Evolutionary conservation across 192 early-diverging fungal genomes (phyloP).

Genomic region (Globomyces pollinis-pini): DNA sequence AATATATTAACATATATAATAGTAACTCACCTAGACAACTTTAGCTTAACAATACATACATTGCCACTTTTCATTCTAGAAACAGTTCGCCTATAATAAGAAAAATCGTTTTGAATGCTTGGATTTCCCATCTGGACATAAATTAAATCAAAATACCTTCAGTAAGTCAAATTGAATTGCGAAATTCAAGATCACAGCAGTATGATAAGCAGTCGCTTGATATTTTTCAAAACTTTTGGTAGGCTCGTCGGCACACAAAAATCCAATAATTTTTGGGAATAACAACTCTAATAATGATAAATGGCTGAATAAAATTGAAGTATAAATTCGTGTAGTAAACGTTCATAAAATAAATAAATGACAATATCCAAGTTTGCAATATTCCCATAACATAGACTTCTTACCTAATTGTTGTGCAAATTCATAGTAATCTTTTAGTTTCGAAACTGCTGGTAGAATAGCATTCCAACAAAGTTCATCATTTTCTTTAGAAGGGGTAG

Average conservation of each 20-base stretch:
- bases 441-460: slow-evolving; percentile 69
- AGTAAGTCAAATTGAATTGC: slow-evolving; percentile 86
- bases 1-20: neutral
- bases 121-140: slow-evolving; percentile 64
- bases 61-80: slow-evolving; percentile 67
- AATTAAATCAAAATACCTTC: slow-evolving; percentile 52
- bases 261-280: slow-evolving; percentile 29
- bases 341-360: too few relatives aligned
- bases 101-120: slow-evolving; percentile 94
- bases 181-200: slow-evolving; percentile 82
- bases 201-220: slow-evolving; percentile 69
- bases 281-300: slow-evolving; percentile 23
- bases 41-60: slow-evolving; percentile 38
- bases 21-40: too few relatives aligned
- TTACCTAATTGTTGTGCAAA: slow-evolving; percentile 68
- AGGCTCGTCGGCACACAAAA: slow-evolving; percentile 47
- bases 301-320: too few relatives aligned
- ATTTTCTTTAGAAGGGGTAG: slow-evolving; percentile 69
- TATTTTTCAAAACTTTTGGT: slow-evolving; percentile 57
- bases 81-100: slow-evolving; percentile 88
- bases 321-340: neutral
- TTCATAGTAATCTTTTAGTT: slow-evolving; percentile 75
- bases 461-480: slow-evolving; percentile 85
- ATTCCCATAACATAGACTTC: slow-evolving; percentile 19
- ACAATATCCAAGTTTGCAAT: neutral